Conservation (phyloP, 768 basidiomycete genomes). For the Phylloporus arenicola region DNA sequence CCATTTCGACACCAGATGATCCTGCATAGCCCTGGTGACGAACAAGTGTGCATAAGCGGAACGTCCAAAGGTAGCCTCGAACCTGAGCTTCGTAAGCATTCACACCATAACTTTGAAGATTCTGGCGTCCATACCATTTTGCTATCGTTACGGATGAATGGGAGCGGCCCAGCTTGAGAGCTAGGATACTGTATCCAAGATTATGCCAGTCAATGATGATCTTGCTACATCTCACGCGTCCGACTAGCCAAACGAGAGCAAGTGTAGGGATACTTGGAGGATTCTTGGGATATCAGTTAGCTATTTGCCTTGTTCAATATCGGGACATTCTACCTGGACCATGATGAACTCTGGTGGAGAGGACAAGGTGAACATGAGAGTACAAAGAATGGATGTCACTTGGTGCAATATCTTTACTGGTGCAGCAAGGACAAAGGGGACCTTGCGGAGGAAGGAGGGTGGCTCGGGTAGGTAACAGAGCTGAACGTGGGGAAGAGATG, state of each 20-base stretch:
- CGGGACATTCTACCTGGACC: constrained; percentile 64
- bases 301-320: not conserved
- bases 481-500: constrained; percentile 57
- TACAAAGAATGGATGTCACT: constrained; percentile 52
- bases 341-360: constrained; percentile 79
- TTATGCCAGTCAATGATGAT: constrained; percentile 99
- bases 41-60: constrained; percentile 87
- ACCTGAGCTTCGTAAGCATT: constrained; percentile 44
- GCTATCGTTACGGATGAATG: constrained; percentile 73
- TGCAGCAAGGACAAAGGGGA: constrained; percentile 69
- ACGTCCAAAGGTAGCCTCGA: constrained; percentile 77
- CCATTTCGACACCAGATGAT: constrained; percentile 68
- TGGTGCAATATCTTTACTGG: constrained; percentile 80
- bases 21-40: constrained; percentile 84
- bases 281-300: constrained; percentile 51
- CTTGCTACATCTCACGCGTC: constrained; percentile 63
- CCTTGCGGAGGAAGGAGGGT: constrained; percentile 42
- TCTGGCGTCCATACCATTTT: constrained; percentile 48
- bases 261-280: constrained; percentile 96
- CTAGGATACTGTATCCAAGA: constrained; percentile 89
- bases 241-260: constrained; percentile 74
- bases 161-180: constrained; percentile 63
- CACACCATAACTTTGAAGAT: not conserved
- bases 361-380: constrained; percentile 54
- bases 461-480: constrained; percentile 65